Evolutionary conservation across 2,329 filamentous ascomycete species (phyloP), one percentile per base, ranked within the genome.

Genomic region (Cladobotryum protrusum): DNA sequence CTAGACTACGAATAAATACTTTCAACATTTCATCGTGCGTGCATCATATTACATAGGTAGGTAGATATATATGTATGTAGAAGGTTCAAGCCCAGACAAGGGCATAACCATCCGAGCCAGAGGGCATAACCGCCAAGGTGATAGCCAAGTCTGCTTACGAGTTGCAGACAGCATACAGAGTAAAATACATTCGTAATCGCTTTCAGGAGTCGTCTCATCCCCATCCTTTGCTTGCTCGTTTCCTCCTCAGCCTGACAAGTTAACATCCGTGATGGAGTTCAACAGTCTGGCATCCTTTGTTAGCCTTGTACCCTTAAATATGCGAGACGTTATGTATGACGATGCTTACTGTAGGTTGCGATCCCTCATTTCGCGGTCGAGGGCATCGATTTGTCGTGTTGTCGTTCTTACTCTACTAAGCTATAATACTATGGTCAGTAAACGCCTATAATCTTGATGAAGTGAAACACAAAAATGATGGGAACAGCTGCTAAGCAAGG

Each of bases 291-390:
- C 18, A 15, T 29, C 13, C 18, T 18, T 29, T 37, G 18, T 35
- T 12, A 45, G 41, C 17, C 13, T 29, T 32, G 1, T 8, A 33
- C 17, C 13, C 34, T 18, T 14, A 14, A 14, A 43, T 6, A 33
- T 29, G 14, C 18, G 15, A 9, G n/a, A 13, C 19, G 17, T 34
- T 14, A 8, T 20, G 29, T 47, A 56, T 57, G 44, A 65, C 67
- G 62, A 65, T 9, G 55, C 67, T 61, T 49, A 71, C 68, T 70
- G 72, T 58, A 77, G 65, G 61, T 81, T 80, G 47, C 75, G 73
- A 53, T 77, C 72, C 62, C 72, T 72, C 72, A 80, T 77, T 58
- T 81, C 77, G 52, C 75, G 71, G 63, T 80, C 77, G 58, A 81
- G 73, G 54, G 73, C 67, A 56, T 76, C 71, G 48, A 81, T 69